phyloP scores from a whole-genome alignment of 805 yeast species.

The Nakazawaea laoshanensis region DNA sequence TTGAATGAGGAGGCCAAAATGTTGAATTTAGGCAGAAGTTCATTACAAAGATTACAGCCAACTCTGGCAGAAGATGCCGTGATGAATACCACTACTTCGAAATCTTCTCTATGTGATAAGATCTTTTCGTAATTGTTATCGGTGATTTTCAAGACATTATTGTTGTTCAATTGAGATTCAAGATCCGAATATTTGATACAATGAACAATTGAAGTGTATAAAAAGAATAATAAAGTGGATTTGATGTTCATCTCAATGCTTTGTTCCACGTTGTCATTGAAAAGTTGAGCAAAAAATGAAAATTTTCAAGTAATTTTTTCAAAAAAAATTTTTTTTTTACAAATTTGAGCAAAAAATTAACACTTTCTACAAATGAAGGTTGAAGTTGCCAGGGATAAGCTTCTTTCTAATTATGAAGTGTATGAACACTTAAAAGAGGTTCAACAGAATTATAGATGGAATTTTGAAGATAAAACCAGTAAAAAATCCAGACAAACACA shows the following conservation, averaged over 20 bases:
- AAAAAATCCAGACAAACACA: slow-evolving; percentile 20
- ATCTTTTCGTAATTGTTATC: slow-evolving; percentile 51
- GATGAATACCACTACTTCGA: slow-evolving; percentile 53
- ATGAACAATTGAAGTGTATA: too few relatives aligned
- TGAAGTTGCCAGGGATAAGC: slow-evolving; percentile 41
- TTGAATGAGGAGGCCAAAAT: slow-evolving; percentile 52
- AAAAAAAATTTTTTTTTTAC: too few relatives aligned
- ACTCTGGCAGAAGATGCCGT: slow-evolving; percentile 70
- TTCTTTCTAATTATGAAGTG: slow-evolving; percentile 63
- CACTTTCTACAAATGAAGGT: too few relatives aligned
- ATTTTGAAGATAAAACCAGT: slow-evolving; percentile 21
- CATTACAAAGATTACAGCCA: slow-evolving; percentile 69
- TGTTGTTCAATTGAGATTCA: slow-evolving; percentile 12
- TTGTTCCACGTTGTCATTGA: too few relatives aligned
- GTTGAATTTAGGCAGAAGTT: slow-evolving; percentile 58
- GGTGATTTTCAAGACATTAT: slow-evolving; percentile 36
- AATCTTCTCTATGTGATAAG: slow-evolving; percentile 55
- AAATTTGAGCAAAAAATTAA: too few relatives aligned
- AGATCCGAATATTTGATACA: too few relatives aligned
- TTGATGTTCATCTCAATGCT: too few relatives aligned
- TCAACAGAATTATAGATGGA: slow-evolving; percentile 39
- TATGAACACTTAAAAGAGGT: slow-evolving; percentile 40
- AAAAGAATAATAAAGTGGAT: too few relatives aligned
- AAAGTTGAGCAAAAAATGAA: too few relatives aligned
- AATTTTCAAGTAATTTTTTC: too few relatives aligned